Conservation (phyloP, 495 filamentous ascomycete species). For the Schizothecium vesticola region DNA sequence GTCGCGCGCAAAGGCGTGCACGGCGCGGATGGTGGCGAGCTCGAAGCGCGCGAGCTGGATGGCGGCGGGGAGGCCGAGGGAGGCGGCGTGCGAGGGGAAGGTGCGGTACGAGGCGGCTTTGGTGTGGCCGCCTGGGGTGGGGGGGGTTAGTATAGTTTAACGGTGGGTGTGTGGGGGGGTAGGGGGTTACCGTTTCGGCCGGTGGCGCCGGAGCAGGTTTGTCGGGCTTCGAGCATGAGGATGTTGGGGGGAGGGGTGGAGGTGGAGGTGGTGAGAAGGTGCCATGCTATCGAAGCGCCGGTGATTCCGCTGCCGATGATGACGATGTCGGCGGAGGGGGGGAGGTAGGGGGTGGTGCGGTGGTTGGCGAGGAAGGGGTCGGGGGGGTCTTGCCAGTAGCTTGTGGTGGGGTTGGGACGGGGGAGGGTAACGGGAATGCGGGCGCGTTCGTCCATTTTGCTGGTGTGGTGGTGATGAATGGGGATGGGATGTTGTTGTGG, state of each 20-base stretch:
- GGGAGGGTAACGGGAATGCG: conserved; percentile 47
- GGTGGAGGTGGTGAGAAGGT: conserved; percentile 39
- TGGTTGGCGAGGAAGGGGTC: conserved; percentile 49
- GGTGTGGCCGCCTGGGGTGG: conserved; percentile 51
- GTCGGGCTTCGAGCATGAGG: conserved; percentile 56
- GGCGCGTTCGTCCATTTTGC: conserved; percentile 42
- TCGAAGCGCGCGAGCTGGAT: conserved; percentile 52
- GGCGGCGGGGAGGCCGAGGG: conserved; percentile 40
- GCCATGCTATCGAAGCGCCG: conserved; percentile 55
- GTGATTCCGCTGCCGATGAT: conserved; percentile 71
- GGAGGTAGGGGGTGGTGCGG: conserved; percentile 45
- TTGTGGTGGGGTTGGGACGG: conserved; percentile 52
- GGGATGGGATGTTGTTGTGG: background rate
- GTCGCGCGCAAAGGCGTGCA: conserved; percentile 48
- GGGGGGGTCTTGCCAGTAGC: conserved; percentile 68
- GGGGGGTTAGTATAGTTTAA: background rate
- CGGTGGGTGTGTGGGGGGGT: background rate
- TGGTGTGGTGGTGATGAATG: background rate
- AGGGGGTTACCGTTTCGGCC: conserved; percentile 50
- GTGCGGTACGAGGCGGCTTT: conserved; percentile 57
- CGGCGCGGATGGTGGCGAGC: conserved; percentile 50
- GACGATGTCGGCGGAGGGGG: conserved; percentile 46
- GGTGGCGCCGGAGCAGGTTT: conserved; percentile 54
- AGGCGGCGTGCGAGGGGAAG: conserved; percentile 40
- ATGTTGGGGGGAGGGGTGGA: conserved; percentile 20